Conservation (phyloP, 2,329 filamentous ascomycete species). For the Cryoendolithus antarcticus region DNA sequence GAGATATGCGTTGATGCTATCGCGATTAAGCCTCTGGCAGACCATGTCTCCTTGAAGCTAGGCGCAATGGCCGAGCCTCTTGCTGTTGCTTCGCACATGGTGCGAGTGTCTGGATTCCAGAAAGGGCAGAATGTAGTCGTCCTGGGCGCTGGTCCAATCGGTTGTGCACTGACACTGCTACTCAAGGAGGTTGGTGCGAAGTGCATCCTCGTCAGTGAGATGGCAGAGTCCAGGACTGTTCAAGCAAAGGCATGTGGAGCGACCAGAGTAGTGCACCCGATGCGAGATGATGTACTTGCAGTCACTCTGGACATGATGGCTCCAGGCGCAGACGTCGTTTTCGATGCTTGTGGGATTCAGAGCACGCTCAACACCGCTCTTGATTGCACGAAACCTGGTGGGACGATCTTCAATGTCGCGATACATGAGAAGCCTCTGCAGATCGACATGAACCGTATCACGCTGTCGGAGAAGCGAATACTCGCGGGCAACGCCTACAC, state of each 20-base stretch:
- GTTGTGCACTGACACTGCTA: constrained; percentile 7
- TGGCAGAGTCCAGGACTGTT: constrained; percentile 3
- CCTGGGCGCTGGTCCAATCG: constrained; percentile 9
- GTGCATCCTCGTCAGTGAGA: constrained; percentile 8
- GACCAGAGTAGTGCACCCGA: constrained; percentile 7
- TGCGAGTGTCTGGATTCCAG: constrained; percentile 2
- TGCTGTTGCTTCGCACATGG: constrained; percentile 8
- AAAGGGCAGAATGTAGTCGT: constrained; percentile 7
- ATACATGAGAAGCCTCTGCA: constrained; percentile 10
- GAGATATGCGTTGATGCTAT: constrained; percentile 8
- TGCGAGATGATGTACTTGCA: neutral
- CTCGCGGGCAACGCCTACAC: constrained; percentile 9
- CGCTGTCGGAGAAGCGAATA: constrained; percentile 8
- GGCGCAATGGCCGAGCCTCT: constrained; percentile 9
- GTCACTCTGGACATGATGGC: constrained; percentile 5
- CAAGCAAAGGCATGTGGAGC: constrained; percentile 7
- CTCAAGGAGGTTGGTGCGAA: constrained; percentile 5
- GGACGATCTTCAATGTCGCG: constrained; percentile 11
- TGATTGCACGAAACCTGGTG: constrained; percentile 7
- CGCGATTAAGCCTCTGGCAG: constrained; percentile 5
- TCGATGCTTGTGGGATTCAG: constrained; percentile 9
- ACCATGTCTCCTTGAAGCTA: constrained; percentile 5
- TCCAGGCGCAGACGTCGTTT: constrained; percentile 7
- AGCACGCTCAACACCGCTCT: constrained; percentile 4
- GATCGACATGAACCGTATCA: constrained; percentile 9